A percentile compares a stretch with the other conserved stretches of the same genome.
Evolutionary conservation across 306 rosid species (phyloP).

Genomic region (Ziziphus jujuba): DNA sequence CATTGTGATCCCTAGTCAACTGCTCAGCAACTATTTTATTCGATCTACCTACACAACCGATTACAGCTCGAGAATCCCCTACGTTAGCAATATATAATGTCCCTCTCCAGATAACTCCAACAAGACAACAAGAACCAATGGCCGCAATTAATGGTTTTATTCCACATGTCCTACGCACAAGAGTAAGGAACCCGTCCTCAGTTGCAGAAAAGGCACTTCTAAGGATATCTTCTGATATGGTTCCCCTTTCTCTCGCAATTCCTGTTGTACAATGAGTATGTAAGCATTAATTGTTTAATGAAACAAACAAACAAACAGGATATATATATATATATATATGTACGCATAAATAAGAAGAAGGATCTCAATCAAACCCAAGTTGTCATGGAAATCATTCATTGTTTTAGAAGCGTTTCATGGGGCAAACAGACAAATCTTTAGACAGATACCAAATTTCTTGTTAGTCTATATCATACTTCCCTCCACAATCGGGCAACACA

Average conservation of each 20-base stretch:
- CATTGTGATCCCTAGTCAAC: slow-evolving; percentile 81
- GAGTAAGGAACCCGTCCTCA: slow-evolving; percentile 82
- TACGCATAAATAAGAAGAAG: too few relatives aligned
- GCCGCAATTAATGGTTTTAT: slow-evolving; percentile 82
- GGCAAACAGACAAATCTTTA: too few relatives aligned
- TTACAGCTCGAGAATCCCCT: slow-evolving; percentile 85
- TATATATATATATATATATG: too few relatives aligned
- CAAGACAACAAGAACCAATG: slow-evolving; percentile 85
- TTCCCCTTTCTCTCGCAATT: slow-evolving; percentile 64
- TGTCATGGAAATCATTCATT: too few relatives aligned
- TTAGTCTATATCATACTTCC: too few relatives aligned
- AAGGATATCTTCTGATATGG: slow-evolving; percentile 62
- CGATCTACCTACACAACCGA: slow-evolving; percentile 62
- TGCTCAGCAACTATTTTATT: slow-evolving; percentile 74
- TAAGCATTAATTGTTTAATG: too few relatives aligned
- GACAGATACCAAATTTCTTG: too few relatives aligned
- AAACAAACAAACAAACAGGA: background rate
- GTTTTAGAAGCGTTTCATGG: too few relatives aligned
- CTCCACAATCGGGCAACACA: too few relatives aligned
- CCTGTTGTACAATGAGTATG: slow-evolving; percentile 36
- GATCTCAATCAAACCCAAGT: too few relatives aligned
- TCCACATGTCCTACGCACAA: slow-evolving; percentile 69
- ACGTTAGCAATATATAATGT: slow-evolving; percentile 68
- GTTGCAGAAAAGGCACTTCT: slow-evolving; percentile 75
- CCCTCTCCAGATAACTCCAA: slow-evolving; percentile 78